Evolutionary conservation across 306 rosid genomes (phyloP).

Genomic region (Malus sieversii): DNA sequence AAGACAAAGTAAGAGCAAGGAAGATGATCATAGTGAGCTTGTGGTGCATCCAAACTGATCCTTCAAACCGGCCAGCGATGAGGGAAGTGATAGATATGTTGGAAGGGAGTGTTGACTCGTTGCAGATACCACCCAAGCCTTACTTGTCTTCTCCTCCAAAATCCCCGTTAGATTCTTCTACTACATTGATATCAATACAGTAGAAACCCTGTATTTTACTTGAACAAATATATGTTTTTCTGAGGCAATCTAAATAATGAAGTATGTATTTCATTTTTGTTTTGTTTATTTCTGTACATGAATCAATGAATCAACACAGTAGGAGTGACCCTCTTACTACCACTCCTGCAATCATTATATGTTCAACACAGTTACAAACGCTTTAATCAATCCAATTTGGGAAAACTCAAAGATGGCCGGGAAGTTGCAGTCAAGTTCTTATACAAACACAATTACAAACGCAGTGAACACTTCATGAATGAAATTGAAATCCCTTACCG

Average conservation of each 20-base stretch:
- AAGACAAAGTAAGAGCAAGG: slow-evolving; percentile 6
- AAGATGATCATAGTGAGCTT: slow-evolving; percentile 23
- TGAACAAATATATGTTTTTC: background rate
- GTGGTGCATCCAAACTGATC: slow-evolving; percentile 31
- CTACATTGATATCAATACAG: background rate
- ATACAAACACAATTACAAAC: too few relatives aligned
- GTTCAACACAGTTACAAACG: background rate
- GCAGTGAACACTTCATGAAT: slow-evolving; percentile 8
- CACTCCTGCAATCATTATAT: too few relatives aligned
- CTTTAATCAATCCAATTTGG: too few relatives aligned
- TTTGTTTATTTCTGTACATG: too few relatives aligned
- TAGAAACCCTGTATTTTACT: background rate
- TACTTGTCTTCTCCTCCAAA: slow-evolving; percentile 16
- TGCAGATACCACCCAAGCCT: slow-evolving; percentile 30
- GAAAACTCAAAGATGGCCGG: too few relatives aligned
- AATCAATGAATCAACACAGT: too few relatives aligned
- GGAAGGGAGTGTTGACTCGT: slow-evolving; percentile 17
- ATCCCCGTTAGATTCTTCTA: background rate
- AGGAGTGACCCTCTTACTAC: too few relatives aligned
- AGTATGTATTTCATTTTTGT: too few relatives aligned
- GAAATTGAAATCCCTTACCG: slow-evolving; percentile 57
- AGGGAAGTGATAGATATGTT: slow-evolving; percentile 26
- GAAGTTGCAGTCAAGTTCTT: too few relatives aligned
- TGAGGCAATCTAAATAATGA: background rate
- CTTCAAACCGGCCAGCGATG: slow-evolving; percentile 18